Percentiles rank a stretch among this genome's conserved stretches.
phyloP scores from a whole-genome alignment of 305 asterid species.

The Andrographis paniculata region DNA sequence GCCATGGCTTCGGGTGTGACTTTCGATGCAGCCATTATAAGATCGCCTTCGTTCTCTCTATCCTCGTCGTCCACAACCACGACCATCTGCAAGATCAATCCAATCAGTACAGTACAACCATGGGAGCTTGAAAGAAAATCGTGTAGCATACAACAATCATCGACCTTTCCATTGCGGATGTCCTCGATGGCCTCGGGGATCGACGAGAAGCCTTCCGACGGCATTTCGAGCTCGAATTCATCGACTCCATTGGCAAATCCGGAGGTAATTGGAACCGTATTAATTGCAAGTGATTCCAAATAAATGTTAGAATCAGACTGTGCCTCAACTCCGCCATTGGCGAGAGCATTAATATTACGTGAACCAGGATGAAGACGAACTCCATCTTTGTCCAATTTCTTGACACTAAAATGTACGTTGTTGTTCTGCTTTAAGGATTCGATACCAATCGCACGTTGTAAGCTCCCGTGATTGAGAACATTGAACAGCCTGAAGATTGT shows the following conservation, averaged over 20 bases:
- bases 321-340: constrained; percentile 36
- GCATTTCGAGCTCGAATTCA: constrained; percentile 63
- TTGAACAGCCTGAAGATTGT: constrained; percentile 40
- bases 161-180: constrained; percentile 76
- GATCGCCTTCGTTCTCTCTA: constrained; percentile 97
- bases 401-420: constrained; percentile 27
- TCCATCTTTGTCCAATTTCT: constrained; percentile 30
- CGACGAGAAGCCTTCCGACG: constrained; percentile 70
- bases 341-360: constrained; percentile 22
- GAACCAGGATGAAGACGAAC: constrained; percentile 19
- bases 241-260: constrained; percentile 42
- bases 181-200: constrained; percentile 77
- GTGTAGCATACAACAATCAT: constrained; percentile 11
- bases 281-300: constrained; percentile 59
- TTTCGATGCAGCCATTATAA: constrained; percentile 91
- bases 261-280: constrained; percentile 37
- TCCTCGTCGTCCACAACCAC: constrained; percentile 95
- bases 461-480: constrained; percentile 35
- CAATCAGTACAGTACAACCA: no score
- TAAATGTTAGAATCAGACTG: constrained; percentile 46
- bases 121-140: background rate
- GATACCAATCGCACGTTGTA: constrained; percentile 26
- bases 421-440: constrained; percentile 26
- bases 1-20: constrained; percentile 99
- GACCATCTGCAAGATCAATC: constrained; percentile 62